Evolutionary conservation across 2,329 filamentous ascomycete genomes (phyloP).

Genomic region (Paraphaeosphaeria sporulosa): DNA sequence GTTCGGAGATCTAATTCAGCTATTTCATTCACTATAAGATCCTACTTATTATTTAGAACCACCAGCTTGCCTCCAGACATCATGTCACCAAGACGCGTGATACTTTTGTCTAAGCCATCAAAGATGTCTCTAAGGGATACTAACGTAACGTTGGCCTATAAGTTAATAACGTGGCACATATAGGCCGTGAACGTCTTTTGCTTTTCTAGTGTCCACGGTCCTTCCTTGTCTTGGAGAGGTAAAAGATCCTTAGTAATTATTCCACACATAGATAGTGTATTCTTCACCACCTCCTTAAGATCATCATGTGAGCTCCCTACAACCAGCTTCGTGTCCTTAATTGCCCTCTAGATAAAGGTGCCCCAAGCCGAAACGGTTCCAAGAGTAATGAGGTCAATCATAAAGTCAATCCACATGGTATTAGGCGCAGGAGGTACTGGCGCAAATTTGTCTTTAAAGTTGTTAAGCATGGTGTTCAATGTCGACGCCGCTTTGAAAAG

Average conservation of each 20-base stretch:
- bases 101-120: not conserved
- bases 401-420: not conserved
- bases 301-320: not conserved
- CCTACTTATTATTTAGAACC: not conserved
- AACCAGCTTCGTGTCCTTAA: conserved; percentile 5
- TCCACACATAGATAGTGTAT: not conserved
- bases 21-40: not conserved
- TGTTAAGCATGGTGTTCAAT: not conserved
- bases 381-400: conserved; percentile 13
- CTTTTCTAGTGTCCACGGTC: conserved; percentile 2
- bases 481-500: conserved; percentile 9
- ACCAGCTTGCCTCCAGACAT: conserved; percentile 8
- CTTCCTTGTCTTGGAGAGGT: not conserved
- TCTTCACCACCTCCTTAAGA: not conserved
- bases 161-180: conserved; percentile 1
- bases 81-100: not conserved
- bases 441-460: conserved; percentile 13
- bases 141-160: not conserved
- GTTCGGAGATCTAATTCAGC: conserved; percentile 6
- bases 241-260: conserved; percentile 10
- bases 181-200: conserved; percentile 5
- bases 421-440: conserved; percentile 7
- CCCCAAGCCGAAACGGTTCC: conserved; percentile 7
- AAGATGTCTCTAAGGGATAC: not conserved
- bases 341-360: conserved; percentile 7